Evolutionary conservation across 139 green algal species (phyloP).

Genomic region (Raphidocelis subcapitata): DNA sequence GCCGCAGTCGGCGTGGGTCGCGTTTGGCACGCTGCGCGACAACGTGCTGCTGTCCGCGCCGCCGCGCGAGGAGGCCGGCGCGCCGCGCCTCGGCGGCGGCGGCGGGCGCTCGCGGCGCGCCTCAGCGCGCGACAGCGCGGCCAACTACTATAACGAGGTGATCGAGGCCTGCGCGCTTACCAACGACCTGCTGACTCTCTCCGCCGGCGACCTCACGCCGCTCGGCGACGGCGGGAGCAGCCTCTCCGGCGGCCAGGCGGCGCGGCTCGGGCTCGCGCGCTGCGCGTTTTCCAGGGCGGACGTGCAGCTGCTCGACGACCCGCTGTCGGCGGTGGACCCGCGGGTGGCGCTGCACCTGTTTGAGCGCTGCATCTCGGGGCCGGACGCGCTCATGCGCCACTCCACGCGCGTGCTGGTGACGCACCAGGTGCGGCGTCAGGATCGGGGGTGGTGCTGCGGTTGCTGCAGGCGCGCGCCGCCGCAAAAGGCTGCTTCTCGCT

Average conservation of each 20-base stretch:
- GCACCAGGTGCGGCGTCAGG: slow-evolving; percentile 64
- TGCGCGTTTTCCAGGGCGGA: slow-evolving; percentile 56
- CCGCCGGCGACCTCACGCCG: slow-evolving; percentile 75
- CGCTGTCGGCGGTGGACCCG: slow-evolving; percentile 67
- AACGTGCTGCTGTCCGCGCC: slow-evolving; percentile 66
- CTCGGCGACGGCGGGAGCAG: slow-evolving; percentile 90
- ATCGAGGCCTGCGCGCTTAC: slow-evolving; percentile 58
- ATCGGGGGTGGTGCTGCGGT: not conserved
- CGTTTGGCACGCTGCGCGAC: slow-evolving; percentile 63
- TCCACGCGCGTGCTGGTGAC: slow-evolving; percentile 81
- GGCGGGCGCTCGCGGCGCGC: too few relatives aligned
- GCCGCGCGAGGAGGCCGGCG: too few relatives aligned
- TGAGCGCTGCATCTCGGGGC: not conserved
- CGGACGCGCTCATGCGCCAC: not conserved
- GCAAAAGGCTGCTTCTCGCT: too few relatives aligned
- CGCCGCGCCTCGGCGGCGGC: too few relatives aligned
- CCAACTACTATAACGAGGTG: slow-evolving; percentile 20
- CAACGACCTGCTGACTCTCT: slow-evolving; percentile 58
- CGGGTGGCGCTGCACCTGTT: slow-evolving; percentile 47
- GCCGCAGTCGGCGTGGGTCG: slow-evolving; percentile 67
- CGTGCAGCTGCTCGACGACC: slow-evolving; percentile 73
- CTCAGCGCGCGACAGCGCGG: slow-evolving; percentile 22
- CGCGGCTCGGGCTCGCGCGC: slow-evolving; percentile 59
- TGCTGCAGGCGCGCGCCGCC: not conserved
- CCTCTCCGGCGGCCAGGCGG: slow-evolving; percentile 56